Conservation (phyloP, 2,329 filamentous ascomycete genomes). For the Verticillium klebahnii region DNA sequence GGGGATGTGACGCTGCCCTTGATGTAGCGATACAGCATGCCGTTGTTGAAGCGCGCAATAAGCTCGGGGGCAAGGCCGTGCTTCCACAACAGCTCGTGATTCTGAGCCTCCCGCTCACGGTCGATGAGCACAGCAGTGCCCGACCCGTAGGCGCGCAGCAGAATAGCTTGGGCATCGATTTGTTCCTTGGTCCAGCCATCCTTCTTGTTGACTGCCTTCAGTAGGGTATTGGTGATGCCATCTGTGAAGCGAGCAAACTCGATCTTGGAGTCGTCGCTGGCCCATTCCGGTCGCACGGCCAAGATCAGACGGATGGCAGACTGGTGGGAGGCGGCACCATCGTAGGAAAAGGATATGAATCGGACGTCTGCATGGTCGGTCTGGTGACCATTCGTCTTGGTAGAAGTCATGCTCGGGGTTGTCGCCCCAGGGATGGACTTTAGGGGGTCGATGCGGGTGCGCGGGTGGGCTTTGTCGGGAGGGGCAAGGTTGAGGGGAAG, state of each 20-base stretch:
- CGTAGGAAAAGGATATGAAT: conserved; percentile 73
- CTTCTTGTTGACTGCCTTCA: conserved; percentile 69
- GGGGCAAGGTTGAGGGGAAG: not conserved
- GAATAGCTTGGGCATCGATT: conserved; percentile 77
- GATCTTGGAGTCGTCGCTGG: conserved; percentile 64
- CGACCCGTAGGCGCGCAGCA: conserved; percentile 90
- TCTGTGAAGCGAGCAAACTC: conserved; percentile 92
- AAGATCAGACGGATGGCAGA: conserved; percentile 78
- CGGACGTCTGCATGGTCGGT: conserved; percentile 43
- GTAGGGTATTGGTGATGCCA: conserved; percentile 92
- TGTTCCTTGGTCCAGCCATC: conserved; percentile 67
- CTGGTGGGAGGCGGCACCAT: conserved; percentile 67
- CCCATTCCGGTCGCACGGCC: conserved; percentile 80
- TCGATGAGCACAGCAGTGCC: conserved; percentile 95
- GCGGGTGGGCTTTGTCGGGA: not conserved
- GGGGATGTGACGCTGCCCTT: conserved; percentile 75
- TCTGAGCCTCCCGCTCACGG: conserved; percentile 74
- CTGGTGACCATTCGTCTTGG: conserved; percentile 23
- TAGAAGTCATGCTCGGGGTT: conserved; percentile 9
- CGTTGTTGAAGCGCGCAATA: conserved; percentile 90
- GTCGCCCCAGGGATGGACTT: not conserved
- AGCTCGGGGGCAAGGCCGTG: conserved; percentile 80
- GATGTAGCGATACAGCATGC: conserved; percentile 91
- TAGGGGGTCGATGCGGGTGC: not conserved
- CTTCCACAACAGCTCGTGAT: conserved; percentile 82